A percentile compares a stretch with the other conserved stretches of the same genome.
phyloP scores from a whole-genome alignment of 371 early-diverging fungal genomes.

The Syncephalastrum contaminatum region DNA sequence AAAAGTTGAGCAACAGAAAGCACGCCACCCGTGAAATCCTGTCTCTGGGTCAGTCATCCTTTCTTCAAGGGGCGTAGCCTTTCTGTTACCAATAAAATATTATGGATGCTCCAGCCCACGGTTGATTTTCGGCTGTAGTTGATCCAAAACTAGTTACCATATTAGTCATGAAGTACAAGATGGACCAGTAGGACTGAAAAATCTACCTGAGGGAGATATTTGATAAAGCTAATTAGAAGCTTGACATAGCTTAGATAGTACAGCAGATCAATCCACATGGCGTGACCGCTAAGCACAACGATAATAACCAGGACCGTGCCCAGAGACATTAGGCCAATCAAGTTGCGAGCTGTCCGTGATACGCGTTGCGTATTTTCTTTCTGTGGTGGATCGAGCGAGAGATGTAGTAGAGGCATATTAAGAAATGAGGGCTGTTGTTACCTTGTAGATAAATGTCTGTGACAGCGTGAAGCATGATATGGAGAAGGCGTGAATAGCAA shows the following conservation, averaged over 20 bases:
- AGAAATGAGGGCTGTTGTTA: slow-evolving; percentile 15
- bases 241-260: slow-evolving; percentile 84
- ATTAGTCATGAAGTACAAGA: neutral
- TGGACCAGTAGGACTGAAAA: neutral
- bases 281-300: slow-evolving; percentile 23
- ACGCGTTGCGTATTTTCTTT: slow-evolving; percentile 43
- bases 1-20: slow-evolving; percentile 80
- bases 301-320: slow-evolving; percentile 39
- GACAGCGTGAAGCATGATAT: slow-evolving; percentile 65
- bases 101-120: slow-evolving; percentile 90
- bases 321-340: slow-evolving; percentile 37
- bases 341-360: slow-evolving; percentile 33
- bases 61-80: neutral
- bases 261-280: slow-evolving; percentile 63
- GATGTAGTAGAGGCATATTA: neutral
- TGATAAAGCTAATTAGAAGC: slow-evolving; percentile 73
- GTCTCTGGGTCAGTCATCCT: neutral
- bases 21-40: slow-evolving; percentile 87
- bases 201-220: slow-evolving; percentile 86
- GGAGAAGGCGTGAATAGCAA: slow-evolving; percentile 81
- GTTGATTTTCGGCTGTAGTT: slow-evolving; percentile 83
- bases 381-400: slow-evolving; percentile 25
- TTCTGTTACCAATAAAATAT: slow-evolving; percentile 68
- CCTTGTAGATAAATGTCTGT: slow-evolving; percentile 80
- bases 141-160: slow-evolving; percentile 39